Percentiles rank a stretch among this genome's conserved stretches.
Conservation (phyloP, 169 alveolate species). For the Plasmodium gallinaceum region DNA sequence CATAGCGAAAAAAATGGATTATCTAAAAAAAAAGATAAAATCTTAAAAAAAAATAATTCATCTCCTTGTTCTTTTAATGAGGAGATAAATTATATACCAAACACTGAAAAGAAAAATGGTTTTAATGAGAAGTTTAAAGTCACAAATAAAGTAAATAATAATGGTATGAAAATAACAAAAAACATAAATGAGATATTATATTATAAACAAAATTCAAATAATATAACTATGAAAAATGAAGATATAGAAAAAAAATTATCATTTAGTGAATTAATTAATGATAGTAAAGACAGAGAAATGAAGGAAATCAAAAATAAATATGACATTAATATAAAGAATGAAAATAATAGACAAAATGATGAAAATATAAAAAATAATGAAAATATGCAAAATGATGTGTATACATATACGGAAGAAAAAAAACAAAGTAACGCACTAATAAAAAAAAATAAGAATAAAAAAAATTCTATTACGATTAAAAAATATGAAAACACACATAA, state of each 20-base stretch:
- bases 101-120: no score
- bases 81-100: background rate
- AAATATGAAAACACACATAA: slow-evolving; percentile 9
- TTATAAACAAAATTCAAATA: background rate
- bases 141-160: background rate
- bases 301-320: background rate
- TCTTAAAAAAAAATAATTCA: background rate
- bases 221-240: background rate
- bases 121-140: no score
- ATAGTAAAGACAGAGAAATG: background rate
- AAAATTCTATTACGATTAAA: background rate
- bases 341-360: background rate
- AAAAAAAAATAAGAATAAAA: slow-evolving; percentile 10
- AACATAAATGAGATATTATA: background rate
- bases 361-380: background rate
- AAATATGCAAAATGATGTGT: no score
- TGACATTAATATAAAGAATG: background rate
- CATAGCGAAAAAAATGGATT: background rate
- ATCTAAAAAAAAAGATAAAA: background rate
- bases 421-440: background rate
- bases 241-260: background rate
- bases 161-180: background rate
- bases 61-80: background rate
- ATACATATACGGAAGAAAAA: no score
- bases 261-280: background rate